Evolutionary conservation across 2,329 filamentous ascomycete species (phyloP), one percentile per base, ranked within the genome.

Genomic region (Plectosphaerella sp.): DNA sequence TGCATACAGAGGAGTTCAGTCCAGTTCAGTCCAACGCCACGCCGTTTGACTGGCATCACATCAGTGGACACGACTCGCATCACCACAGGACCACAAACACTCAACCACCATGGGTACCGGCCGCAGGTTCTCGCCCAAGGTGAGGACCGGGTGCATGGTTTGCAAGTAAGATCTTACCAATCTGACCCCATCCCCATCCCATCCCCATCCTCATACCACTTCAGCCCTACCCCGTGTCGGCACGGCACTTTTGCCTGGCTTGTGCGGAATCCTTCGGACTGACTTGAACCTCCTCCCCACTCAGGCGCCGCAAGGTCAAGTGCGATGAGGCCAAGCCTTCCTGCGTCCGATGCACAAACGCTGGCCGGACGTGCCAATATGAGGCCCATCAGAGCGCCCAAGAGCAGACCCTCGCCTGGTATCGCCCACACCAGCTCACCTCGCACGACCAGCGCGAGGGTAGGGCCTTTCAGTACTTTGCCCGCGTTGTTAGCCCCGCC

Each of bases 261-360:
- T 33, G 28, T 33, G 28, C n/a, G 10, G 45, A n/a, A 22, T 48
- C 12, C 22, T 14, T 37, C 18, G 12, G 16, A 5, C 12, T n/a
- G 18, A 18, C 42, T 22, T 24, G 37, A 35, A 43, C 39, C n/a
- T 50, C 39, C n/a, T 50, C n/a, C 22, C 36, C 33, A 11, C 10
- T 18, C 50, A 81, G 77, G 64, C 72, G 77, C 45, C 75, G 79
- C 50, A 77, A 78, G 54, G 73, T 82, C 46, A 82, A 82, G 62
- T 82, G 79, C 61, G 79, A 81, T 55, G 79, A 82, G 62, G 67
- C 64, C n/a, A 80, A 77, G 51, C 79, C 79, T 2, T 67, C 63
- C 39, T 84, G 80, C 58, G 63, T 72, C 39, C 74, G 77, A 53
- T 83, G 80, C 59, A 72, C 72, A 22, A 77, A 73, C 47, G 82